phyloP scores from a whole-genome alignment of 2,329 filamentous ascomycete genomes.

The Peltaster fructicola region DNA sequence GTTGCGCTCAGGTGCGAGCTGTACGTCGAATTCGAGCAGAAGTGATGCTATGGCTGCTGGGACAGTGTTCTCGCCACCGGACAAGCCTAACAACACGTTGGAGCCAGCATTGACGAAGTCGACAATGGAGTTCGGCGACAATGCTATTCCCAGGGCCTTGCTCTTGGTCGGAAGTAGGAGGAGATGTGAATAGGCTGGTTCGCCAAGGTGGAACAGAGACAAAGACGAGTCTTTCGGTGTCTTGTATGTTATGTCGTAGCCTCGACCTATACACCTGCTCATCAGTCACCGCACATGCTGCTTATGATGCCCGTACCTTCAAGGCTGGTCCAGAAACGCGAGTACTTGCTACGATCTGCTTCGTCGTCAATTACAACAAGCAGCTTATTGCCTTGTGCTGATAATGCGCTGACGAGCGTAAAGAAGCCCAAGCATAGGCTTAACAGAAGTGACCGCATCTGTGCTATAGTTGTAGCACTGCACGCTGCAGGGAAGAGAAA shows the following conservation, averaged over 20 bases:
- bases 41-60: slow-evolving; percentile 59
- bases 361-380: slow-evolving; percentile 75
- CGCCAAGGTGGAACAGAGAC: slow-evolving; percentile 68
- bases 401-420: slow-evolving; percentile 55
- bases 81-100: slow-evolving; percentile 77
- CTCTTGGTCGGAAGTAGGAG: slow-evolving; percentile 75
- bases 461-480: slow-evolving; percentile 3
- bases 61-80: slow-evolving; percentile 49
- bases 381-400: slow-evolving; percentile 61
- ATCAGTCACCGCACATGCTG: background rate
- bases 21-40: slow-evolving; percentile 75
- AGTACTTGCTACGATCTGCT: slow-evolving; percentile 65
- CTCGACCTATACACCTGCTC: slow-evolving; percentile 31
- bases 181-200: slow-evolving; percentile 79
- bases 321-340: slow-evolving; percentile 60
- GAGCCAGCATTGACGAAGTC: slow-evolving; percentile 83
- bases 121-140: slow-evolving; percentile 72
- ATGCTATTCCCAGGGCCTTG: slow-evolving; percentile 78
- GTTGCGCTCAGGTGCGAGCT: slow-evolving; percentile 69
- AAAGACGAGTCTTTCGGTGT: slow-evolving; percentile 67
- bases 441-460: slow-evolving; percentile 17
- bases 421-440: slow-evolving; percentile 45
- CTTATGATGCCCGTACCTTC: slow-evolving; percentile 34
- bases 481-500: too few species aligned
- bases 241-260: slow-evolving; percentile 64